Base-by-base conservation (phyloP, 2,329 filamentous ascomycete species). In the Pseudogymnoascus sp. region DNA sequence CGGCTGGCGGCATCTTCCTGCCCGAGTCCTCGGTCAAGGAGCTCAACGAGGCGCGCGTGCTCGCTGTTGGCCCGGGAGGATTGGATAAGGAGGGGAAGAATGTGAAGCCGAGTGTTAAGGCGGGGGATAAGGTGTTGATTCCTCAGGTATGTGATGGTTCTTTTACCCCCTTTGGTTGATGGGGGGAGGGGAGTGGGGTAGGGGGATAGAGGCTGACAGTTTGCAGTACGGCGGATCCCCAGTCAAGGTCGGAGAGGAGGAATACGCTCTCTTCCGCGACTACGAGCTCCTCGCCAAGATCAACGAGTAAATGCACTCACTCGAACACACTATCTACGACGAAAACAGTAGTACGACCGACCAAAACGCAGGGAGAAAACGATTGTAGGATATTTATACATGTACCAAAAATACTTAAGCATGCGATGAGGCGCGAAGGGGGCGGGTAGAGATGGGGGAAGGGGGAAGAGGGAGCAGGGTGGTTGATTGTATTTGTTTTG, bases 251-350 rank as follows among this genome's bases (percentile, higher is more conserved):
- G 95, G 93, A 71, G 93, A 99, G 72, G 92, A 97, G 70, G 95
- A 99, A 81, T 97, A 86, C 83, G 87, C 89, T 68, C 87, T 99
- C 68, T 99, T 96, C 89, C 86, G 95, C 74, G 95, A 99, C 80
- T 90, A 92, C 82, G 95, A 99, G 93, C 91, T 99, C 71, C 87
- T 99, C 66, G 95, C 95, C 77, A 99, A 97, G 89, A 96, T 99
- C 85, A 96, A 91, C 80, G 93, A 97, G 84, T 96, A 90, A 82
- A 83, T 21, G n/a, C n/a, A n/a, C n/a, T n/a, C 2, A 0, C 23
- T 50, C 44, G 23, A 50, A 11, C 2, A 2, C 1, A 26, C 23
- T 31, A 31, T 9, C 29, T 7, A 17, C 40, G 19, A 21, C 2
- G 10, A 44, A 44, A 21, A 4, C 1, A 9, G 42, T 13, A 13